Base-by-base conservation (phyloP, 352 stramenopile species). In the Phytophthora tubulina region DNA sequence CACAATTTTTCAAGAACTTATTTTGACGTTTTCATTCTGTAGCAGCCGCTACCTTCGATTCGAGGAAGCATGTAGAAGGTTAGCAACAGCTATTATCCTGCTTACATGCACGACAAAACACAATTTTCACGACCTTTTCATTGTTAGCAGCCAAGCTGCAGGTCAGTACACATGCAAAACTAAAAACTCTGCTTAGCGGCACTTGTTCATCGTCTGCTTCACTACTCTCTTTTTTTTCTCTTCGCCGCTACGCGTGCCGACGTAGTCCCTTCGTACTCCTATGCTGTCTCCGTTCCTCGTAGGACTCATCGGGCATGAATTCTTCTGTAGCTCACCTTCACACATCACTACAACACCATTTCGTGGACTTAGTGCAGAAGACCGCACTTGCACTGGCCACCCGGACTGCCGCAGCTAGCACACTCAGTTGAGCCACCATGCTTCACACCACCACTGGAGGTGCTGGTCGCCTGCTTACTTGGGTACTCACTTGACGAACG, bases 341-440 rank as follows among this genome's bases (percentile, higher is more conserved):
- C n/a, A 46, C 41, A 46, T 6, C 41, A 46, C n/a, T n/a, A 46
- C 14, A 46, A n/a, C 21, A 15, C 14, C 41, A 46, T 27, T 27
- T 27, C 21, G 21, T 27, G 6, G 6, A 36, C 15, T 72, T 78
- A 78, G 42, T 72, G 66, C 48, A 78, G 39, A 13, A 78, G 60
- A 0, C 66, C 71, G 56, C 73, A 80, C 55, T 70, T 70, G 64
- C 73, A 80, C n/a, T 67, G 49, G 8, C 52, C 73, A 15, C 30
- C 45, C 3, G 64, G 44, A 10, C 58, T 75, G n/a, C 73, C 65
- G 32, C 73, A 81, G 0, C 27, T 60, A 38, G 11, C 56, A 9
- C 73, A 81, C 21, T 55, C 13, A 10, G 10, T 33, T 17, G 48
- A 38, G 30, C 45, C 11, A 7, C 50, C 36, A 36, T 39, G 33